phyloP scores from a whole-genome alignment of 352 stramenopile genomes.

The Globisporangium irregulare region DNA sequence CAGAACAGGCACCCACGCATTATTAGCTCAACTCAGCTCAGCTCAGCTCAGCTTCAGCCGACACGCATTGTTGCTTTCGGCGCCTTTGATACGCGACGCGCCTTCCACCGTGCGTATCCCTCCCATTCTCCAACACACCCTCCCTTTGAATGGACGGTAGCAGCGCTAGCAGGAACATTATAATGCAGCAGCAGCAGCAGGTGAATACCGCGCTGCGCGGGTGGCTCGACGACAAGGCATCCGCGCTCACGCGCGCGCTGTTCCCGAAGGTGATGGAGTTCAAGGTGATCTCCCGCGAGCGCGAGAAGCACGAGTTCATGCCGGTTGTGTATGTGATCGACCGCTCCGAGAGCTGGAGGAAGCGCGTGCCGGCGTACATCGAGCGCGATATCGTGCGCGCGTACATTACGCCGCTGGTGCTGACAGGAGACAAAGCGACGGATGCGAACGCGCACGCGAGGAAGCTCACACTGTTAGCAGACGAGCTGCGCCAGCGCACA shows the following conservation, averaged over 20 bases:
- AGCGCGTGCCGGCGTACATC: constrained; percentile 44
- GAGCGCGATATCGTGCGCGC: constrained; percentile 54
- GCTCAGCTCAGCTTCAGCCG: no score
- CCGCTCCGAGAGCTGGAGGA: constrained; percentile 45
- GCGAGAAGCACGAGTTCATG: constrained; percentile 77
- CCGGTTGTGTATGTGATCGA: constrained; percentile 71
- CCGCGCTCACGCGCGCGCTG: constrained; percentile 36
- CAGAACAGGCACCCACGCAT: not conserved
- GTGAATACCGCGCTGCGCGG: not conserved
- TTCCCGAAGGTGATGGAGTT: constrained; percentile 74
- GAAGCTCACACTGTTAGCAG: constrained; percentile 30
- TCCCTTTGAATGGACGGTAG: not conserved
- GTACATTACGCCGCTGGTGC: constrained; percentile 54
- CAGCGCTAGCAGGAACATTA: not conserved
- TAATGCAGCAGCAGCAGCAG: not conserved
- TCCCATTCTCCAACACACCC: not conserved
- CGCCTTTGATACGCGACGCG: no score
- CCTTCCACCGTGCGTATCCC: not conserved
- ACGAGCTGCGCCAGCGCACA: constrained; percentile 38
- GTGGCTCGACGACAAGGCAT: constrained; percentile 3
- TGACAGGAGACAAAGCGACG: not conserved
- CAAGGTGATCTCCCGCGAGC: constrained; percentile 70
- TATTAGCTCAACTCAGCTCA: not conserved
- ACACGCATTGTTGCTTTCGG: no score
- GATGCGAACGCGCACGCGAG: constrained; percentile 19